Evolutionary conservation across 345 rosid species (phyloP).

Genomic region (Diplotaxis tenuifolia): DNA sequence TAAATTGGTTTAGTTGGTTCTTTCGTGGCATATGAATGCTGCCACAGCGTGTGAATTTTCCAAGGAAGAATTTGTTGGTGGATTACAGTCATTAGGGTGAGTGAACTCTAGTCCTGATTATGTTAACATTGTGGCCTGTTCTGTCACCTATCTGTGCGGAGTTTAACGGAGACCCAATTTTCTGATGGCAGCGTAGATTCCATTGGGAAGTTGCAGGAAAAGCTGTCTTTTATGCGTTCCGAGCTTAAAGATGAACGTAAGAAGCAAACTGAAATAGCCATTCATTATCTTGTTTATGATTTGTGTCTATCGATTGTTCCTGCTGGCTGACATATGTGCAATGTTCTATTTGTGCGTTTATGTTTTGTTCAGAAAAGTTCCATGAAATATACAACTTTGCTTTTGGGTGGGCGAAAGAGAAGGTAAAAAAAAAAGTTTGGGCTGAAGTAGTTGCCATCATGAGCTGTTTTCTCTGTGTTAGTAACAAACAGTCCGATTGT

Average conservation of each 20-base stretch:
- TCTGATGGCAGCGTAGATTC: slow-evolving; percentile 84
- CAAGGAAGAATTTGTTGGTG: slow-evolving; percentile 79
- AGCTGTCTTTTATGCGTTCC: slow-evolving; percentile 76
- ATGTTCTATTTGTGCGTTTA: slow-evolving; percentile 29
- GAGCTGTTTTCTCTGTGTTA: not conserved
- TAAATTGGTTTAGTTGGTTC: slow-evolving; percentile 62
- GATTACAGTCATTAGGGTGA: slow-evolving; percentile 85
- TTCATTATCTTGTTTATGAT: slow-evolving; percentile 9
- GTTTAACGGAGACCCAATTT: slow-evolving; percentile 28
- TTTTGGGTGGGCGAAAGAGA: slow-evolving; percentile 98
- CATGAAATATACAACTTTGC: slow-evolving; percentile 92
- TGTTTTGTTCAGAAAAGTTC: slow-evolving; percentile 72
- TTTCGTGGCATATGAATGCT: slow-evolving; percentile 99
- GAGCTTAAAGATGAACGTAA: slow-evolving; percentile 97
- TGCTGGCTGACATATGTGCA: slow-evolving; percentile 13
- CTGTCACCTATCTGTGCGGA: slow-evolving; percentile 7
- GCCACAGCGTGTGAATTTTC: slow-evolving; percentile 96
- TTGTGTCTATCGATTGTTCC: not conserved
- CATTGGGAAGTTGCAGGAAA: slow-evolving; percentile 75
- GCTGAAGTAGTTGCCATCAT: not conserved
- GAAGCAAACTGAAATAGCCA: slow-evolving; percentile 21
- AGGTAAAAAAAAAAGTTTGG: slow-evolving; percentile 47
- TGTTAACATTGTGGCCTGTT: not conserved
- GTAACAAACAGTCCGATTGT: slow-evolving; percentile 1
- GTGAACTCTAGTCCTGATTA: slow-evolving; percentile 24